Percentiles rank a stretch among this genome's conserved stretches.
phyloP scores from a whole-genome alignment of 164 flowering plant genomes.

The Aristolochia fimbriata region DNA sequence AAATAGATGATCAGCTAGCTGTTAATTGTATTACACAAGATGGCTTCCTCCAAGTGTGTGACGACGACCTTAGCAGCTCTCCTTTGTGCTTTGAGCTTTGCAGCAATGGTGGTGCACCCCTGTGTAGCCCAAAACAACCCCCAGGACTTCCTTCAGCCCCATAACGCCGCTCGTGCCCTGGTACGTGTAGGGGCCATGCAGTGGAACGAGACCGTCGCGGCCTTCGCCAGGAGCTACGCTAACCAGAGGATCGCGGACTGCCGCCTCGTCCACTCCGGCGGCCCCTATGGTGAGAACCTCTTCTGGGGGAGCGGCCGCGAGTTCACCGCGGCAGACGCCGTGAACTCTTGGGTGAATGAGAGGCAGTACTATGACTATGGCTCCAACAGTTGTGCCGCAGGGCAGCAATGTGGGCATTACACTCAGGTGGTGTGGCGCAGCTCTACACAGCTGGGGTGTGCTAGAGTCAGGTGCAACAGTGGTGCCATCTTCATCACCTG shows the following conservation, averaged over 20 bases:
- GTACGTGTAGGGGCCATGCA: slow-evolving; percentile 17
- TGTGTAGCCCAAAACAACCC: slow-evolving; percentile 23
- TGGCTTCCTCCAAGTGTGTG: background rate
- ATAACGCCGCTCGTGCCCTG: slow-evolving; percentile 23
- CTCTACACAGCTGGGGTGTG: too few relatives aligned
- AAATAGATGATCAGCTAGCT: too few relatives aligned
- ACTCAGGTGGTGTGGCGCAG: too few relatives aligned
- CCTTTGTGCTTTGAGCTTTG: background rate
- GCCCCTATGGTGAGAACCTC: slow-evolving; percentile 24
- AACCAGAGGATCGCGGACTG: slow-evolving; percentile 17
- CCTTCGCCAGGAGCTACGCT: slow-evolving; percentile 26
- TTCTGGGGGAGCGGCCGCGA: too few relatives aligned
- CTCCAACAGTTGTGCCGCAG: too few relatives aligned
- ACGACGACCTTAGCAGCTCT: background rate
- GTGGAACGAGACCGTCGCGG: slow-evolving; percentile 28
- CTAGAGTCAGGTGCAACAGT: too few relatives aligned
- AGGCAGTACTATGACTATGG: too few relatives aligned
- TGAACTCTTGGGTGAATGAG: too few relatives aligned
- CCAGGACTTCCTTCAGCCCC: slow-evolving; percentile 26
- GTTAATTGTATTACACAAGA: too few relatives aligned
- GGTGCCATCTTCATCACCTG: too few relatives aligned
- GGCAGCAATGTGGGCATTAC: too few relatives aligned
- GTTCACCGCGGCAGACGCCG: too few relatives aligned
- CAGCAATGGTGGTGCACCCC: background rate
- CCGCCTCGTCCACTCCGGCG: slow-evolving; percentile 21